Evolutionary conservation across 352 stramenopile genomes (phyloP).

Genomic region (Pythium rishiriense): DNA sequence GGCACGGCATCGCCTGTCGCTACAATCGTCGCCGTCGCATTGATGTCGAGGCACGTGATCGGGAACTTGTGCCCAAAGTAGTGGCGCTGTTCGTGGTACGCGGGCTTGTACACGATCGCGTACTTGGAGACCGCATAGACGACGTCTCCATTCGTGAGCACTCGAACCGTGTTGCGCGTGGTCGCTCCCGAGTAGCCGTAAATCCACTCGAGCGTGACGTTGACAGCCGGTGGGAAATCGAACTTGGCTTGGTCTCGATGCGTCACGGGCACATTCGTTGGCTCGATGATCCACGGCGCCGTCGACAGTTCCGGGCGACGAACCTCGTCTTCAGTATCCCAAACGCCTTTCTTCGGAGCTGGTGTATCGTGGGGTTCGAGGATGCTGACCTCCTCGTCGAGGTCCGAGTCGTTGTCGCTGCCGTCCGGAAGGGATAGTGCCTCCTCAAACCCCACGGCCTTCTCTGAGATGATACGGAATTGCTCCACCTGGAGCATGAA

Average conservation of each 20-base stretch:
- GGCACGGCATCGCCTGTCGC: conserved; percentile 52
- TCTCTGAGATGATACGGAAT: conserved; percentile 73
- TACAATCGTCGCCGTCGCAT: conserved; percentile 56
- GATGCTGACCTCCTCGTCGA: conserved; percentile 44
- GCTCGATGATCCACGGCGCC: conserved; percentile 55
- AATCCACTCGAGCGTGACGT: conserved; percentile 76
- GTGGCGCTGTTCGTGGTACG: conserved; percentile 63
- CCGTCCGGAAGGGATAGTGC: conserved; percentile 59
- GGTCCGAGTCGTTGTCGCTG: conserved; percentile 76
- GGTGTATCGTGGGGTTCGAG: not conserved
- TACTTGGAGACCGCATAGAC: conserved; percentile 80
- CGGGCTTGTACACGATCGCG: conserved; percentile 67
- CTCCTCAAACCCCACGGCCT: conserved; percentile 62
- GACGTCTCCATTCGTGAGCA: conserved; percentile 53
- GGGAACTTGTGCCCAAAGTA: conserved; percentile 62
- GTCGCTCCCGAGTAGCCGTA: conserved; percentile 60
- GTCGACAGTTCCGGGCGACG: conserved; percentile 26
- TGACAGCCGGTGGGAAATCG: conserved; percentile 56
- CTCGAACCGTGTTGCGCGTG: conserved; percentile 47
- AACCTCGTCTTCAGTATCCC: not conserved
- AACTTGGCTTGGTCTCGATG: not conserved
- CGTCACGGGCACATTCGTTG: conserved; percentile 14
- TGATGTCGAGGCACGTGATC: conserved; percentile 68
- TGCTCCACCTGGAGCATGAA: conserved; percentile 87
- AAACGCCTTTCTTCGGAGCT: not conserved